Base-by-base conservation (phyloP, 768 basidiomycete genomes). In the Podaxis carcinomalis region DNA sequence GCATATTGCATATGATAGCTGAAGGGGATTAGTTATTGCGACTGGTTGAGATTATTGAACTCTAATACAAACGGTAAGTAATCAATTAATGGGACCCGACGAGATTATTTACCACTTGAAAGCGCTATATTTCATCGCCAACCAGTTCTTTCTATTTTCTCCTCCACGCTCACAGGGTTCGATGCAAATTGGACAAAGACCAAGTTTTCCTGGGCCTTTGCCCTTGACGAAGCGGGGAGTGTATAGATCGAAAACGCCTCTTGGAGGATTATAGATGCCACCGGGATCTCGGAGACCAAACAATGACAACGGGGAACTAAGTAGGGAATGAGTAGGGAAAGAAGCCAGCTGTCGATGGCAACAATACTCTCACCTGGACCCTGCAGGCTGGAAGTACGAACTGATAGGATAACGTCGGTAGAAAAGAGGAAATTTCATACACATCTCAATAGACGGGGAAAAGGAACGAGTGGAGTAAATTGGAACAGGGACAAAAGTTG, bases 1-100 rank as follows among this genome's bases (percentile, higher is more conserved):
- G 80, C 78, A 62, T 90, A 90, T 67, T 92, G 90, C 85, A 93
- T 83, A 67, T 93, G 91, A 66, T 92, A 92, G 70, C 90, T 92
- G 39, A 19, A 19, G 25, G 21, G n/a, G 3, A 44, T 54, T 36
- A 28, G 35, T 32, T 13, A 14, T 47, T 50, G 49, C 32, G 44
- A 32, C 49, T 23, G 27, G 16, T n/a, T 52, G 21, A 62, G 47
- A 51, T 19, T 4, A 40, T 19, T 51, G 19, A 11, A 59, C 39
- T 56, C 54, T 16, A 16, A 0, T 49, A 44, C 27, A 14, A 21
- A 55, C 13, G 61, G 28, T 50, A 42, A 62, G 40, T 57, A 28
- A 47, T n/a, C 9, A 3, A 32, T n/a, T 14, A 3, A 32, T 2
- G 11, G 5, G 52, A 6, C 21, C 39, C 2, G 14, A 35, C 25